Percentiles rank a stretch among this genome's conserved stretches.
phyloP scores from a whole-genome alignment of 257 asterid genomes.

The Scutellaria baicalensis region DNA sequence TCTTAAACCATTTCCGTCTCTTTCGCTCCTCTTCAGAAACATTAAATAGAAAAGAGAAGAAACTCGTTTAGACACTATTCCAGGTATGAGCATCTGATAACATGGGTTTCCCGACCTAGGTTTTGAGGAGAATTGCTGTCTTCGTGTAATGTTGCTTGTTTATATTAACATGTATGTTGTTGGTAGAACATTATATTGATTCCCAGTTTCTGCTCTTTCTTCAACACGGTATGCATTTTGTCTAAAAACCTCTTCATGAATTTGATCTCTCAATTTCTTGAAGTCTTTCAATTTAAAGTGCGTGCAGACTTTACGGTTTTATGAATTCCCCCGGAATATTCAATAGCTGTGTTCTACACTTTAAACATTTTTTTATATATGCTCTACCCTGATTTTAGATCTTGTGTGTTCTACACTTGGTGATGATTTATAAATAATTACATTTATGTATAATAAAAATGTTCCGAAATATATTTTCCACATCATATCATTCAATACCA shows the following conservation, averaged over 20 bases:
- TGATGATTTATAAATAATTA: no score
- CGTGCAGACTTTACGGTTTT: no score
- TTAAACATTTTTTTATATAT: no score
- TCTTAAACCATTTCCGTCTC: constrained; percentile 20
- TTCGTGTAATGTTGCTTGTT: constrained; percentile 11
- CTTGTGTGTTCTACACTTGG: no score
- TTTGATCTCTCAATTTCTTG: neutral
- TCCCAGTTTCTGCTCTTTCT: neutral
- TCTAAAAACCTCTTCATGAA: neutral
- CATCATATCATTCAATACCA: no score
- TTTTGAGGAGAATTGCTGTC: neutral
- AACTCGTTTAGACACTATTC: neutral
- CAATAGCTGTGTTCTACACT: no score
- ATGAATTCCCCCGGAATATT: no score
- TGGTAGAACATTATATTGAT: constrained; percentile 11
- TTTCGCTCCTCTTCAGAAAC: neutral
- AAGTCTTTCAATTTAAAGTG: no score
- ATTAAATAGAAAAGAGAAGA: neutral
- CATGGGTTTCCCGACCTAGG: constrained; percentile 1
- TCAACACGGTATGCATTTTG: neutral
- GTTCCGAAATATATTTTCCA: no score
- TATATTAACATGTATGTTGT: constrained; percentile 5
- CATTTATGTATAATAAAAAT: no score
- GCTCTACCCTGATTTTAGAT: no score
- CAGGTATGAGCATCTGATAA: constrained; percentile 7